A percentile compares a stretch with the other conserved stretches of the same genome.
These are phyloP conservation scores for Penicillium pulvis DNA, from an alignment of 495 filamentous ascomycete genomes.

Conservation along the genomic window DNA sequence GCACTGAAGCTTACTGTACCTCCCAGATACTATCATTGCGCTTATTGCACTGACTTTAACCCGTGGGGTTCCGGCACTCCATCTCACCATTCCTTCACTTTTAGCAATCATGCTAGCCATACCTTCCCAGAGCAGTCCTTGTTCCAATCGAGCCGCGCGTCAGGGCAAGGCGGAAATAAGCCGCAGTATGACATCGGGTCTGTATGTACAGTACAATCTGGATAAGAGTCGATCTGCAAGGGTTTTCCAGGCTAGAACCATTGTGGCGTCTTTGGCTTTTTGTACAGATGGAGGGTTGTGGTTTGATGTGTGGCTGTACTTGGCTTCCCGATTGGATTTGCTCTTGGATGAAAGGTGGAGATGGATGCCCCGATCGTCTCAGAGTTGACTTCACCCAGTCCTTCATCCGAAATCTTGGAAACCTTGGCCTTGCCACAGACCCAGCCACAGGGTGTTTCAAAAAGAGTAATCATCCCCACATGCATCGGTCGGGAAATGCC, in stretches of 20 bases:
- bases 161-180: background rate
- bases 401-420: background rate
- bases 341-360: background rate
- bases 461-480: background rate
- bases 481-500: background rate
- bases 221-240: background rate
- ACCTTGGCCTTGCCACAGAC: background rate
- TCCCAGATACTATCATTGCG: background rate
- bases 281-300: background rate
- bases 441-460: background rate
- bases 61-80: background rate
- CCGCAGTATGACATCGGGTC: background rate
- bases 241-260: background rate
- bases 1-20: background rate
- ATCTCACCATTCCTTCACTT: background rate
- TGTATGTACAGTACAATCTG: background rate
- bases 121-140: background rate
- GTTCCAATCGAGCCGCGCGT: background rate
- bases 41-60: background rate
- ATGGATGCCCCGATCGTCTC: slow-evolving; percentile 3
- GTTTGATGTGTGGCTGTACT: slow-evolving; percentile 13
- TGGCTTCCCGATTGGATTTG: slow-evolving; percentile 2
- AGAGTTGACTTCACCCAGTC: background rate
- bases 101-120: background rate
- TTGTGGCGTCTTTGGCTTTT: background rate